Conservation (phyloP, 331 rosid genomes). For the Stylosanthes scabra region DNA sequence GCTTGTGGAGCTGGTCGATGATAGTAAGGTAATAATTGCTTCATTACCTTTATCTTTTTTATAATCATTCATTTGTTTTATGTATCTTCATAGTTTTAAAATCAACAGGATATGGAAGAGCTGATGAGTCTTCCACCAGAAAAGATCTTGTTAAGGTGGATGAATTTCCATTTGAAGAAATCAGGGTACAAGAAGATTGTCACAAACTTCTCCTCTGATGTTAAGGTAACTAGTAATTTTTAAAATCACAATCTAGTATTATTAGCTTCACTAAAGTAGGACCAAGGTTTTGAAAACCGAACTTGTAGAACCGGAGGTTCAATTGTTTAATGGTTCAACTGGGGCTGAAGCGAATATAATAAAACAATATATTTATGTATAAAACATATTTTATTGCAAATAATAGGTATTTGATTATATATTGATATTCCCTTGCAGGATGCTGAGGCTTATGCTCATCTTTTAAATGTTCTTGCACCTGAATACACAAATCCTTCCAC, state of each 20-base stretch:
- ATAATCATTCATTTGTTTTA: slow-evolving; percentile 2
- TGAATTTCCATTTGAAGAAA: slow-evolving; percentile 96
- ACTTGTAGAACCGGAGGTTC: no score
- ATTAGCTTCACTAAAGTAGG: not conserved
- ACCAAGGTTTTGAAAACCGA: no score
- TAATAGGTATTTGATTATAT: slow-evolving; percentile 18
- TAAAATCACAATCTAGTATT: not conserved
- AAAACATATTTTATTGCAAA: no score
- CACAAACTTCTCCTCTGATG: slow-evolving; percentile 92
- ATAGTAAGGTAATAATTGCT: slow-evolving; percentile 61
- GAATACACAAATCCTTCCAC: slow-evolving; percentile 85
- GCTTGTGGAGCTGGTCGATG: slow-evolving; percentile 89
- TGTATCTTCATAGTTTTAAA: slow-evolving; percentile 35
- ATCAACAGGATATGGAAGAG: slow-evolving; percentile 92
- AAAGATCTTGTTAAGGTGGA: slow-evolving; percentile 94
- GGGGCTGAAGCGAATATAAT: no score
- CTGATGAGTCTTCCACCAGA: slow-evolving; percentile 95
- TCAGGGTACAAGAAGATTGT: slow-evolving; percentile 77
- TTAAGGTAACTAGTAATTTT: slow-evolving; percentile 67
- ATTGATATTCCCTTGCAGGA: slow-evolving; percentile 65
- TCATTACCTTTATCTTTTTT: slow-evolving; percentile 5
- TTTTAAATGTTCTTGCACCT: slow-evolving; percentile 93
- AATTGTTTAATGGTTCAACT: no score
- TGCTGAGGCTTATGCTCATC: slow-evolving; percentile 97
- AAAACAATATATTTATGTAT: no score